A percentile compares a stretch with the other conserved stretches of the same genome.
These are phyloP conservation scores for Lathyrus oleraceus DNA, from an alignment of 306 rosid genomes.

Conservation along the genomic window DNA sequence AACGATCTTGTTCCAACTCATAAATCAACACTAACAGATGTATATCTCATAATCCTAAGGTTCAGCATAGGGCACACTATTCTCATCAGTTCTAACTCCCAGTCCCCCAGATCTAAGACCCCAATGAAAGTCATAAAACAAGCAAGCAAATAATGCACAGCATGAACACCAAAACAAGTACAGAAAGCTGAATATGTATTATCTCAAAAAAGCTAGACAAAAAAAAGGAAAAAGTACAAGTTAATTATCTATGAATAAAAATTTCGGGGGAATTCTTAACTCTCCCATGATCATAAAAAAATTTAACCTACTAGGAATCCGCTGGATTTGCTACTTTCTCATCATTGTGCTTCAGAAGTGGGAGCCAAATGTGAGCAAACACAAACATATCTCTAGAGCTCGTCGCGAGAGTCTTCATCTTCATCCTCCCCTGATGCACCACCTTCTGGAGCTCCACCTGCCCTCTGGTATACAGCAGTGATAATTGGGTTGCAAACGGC, in stretches of 20 bases:
- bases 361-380: constrained; percentile 21
- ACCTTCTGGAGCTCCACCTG: constrained; percentile 89
- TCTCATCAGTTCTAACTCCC: background rate
- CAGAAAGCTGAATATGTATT: constrained; percentile 10
- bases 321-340: constrained; percentile 44
- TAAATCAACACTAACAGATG: too few relatives aligned
- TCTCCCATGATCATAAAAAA: constrained; percentile 44
- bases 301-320: constrained; percentile 40
- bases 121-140: background rate
- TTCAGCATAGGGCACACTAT: background rate
- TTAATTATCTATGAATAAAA: constrained; percentile 43
- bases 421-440: constrained; percentile 68
- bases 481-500: constrained; percentile 94
- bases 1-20: too few relatives aligned
- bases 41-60: too few relatives aligned
- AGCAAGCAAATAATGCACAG: background rate
- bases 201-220: constrained; percentile 21
- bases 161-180: background rate
- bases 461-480: constrained; percentile 80
- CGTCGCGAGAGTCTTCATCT: constrained; percentile 84
- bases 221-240: constrained; percentile 33
- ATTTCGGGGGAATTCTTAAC: constrained; percentile 38
- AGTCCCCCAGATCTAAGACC: background rate
- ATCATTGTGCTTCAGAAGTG: constrained; percentile 30
- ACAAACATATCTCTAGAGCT: constrained; percentile 53